phyloP scores from a whole-genome alignment of 441 rosid genomes.

The Adansonia gregorii region DNA sequence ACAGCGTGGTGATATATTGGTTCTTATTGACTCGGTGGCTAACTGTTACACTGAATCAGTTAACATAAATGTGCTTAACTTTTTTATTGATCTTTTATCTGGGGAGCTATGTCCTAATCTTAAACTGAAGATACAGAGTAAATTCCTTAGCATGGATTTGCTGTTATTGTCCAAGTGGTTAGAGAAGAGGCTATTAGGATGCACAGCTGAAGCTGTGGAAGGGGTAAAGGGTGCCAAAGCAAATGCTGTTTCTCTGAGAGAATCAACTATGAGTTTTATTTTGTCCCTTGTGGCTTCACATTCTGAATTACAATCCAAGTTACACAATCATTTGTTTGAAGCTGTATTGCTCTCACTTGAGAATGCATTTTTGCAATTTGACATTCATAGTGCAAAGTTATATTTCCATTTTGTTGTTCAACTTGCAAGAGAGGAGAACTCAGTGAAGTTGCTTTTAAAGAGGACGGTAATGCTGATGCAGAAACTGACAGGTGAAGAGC shows the following conservation, averaged over 20 bases:
- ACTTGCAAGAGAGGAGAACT: conserved; percentile 72
- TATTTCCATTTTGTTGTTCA: conserved; percentile 84
- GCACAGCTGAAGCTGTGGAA: conserved; percentile 53
- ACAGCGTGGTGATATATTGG: conserved; percentile 73
- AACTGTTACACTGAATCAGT: conserved; percentile 74
- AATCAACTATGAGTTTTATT: conserved; percentile 83
- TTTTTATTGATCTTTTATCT: conserved; percentile 81
- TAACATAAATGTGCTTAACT: conserved; percentile 83
- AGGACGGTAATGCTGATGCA: conserved; percentile 72
- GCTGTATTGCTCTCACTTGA: conserved; percentile 81
- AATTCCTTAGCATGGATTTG: conserved; percentile 76
- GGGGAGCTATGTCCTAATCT: conserved; percentile 64
- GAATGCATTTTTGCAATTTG: conserved; percentile 80
- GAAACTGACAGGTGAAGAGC: conserved; percentile 75
- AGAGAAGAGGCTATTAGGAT: conserved; percentile 90
- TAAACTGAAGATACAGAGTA: conserved; percentile 63
- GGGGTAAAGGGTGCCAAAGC: conserved; percentile 60
- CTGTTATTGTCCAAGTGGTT: conserved; percentile 76
- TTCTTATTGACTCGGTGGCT: conserved; percentile 79
- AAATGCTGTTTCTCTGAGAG: conserved; percentile 71
- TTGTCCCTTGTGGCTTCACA: conserved; percentile 59
- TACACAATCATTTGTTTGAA: conserved; percentile 82
- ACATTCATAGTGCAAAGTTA: conserved; percentile 74
- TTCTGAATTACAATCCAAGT: conserved; percentile 54
- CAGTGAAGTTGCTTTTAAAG: conserved; percentile 68